Percentiles rank a stretch among this genome's conserved stretches.
Conservation (phyloP, 192 early-diverging fungal species). For the Gamsiella multidivaricata region DNA sequence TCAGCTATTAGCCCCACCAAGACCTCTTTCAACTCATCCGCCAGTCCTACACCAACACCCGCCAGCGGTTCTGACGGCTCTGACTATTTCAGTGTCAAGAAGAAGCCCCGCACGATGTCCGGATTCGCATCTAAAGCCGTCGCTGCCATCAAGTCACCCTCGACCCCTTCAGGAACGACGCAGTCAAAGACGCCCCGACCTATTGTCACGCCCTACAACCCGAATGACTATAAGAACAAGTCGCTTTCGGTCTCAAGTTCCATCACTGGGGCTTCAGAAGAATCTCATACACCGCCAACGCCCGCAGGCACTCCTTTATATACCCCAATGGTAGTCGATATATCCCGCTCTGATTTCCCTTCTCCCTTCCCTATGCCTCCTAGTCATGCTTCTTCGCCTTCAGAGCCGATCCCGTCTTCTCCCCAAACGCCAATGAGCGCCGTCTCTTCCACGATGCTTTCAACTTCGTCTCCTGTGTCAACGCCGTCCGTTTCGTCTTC, state of each 20-base stretch:
- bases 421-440: slow-evolving; percentile 14
- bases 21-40: neutral
- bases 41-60: slow-evolving; percentile 14
- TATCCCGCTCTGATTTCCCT: slow-evolving; percentile 2
- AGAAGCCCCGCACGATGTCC: slow-evolving; percentile 25
- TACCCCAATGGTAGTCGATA: slow-evolving; percentile 7
- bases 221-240: slow-evolving; percentile 42
- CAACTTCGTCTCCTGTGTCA: slow-evolving; percentile 4
- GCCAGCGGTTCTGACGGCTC: slow-evolving; percentile 7
- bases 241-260: slow-evolving; percentile 16
- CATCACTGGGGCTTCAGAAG: slow-evolving; percentile 1
- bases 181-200: slow-evolving; percentile 14
- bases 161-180: neutral
- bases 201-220: slow-evolving; percentile 50
- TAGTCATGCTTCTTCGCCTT: neutral
- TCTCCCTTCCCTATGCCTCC: slow-evolving; percentile 11
- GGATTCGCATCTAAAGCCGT: slow-evolving; percentile 52
- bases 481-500: slow-evolving; percentile 5
- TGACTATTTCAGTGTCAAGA: slow-evolving; percentile 41
- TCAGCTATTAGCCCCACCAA: slow-evolving; percentile 8
- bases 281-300: neutral
- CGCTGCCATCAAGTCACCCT: slow-evolving; percentile 40
- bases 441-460: neutral
- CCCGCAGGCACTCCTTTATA: neutral
- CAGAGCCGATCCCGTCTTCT: neutral